Percentiles rank a stretch among this genome's conserved stretches.
phyloP scores from a whole-genome alignment of 306 rosid species.

The Castanopsis chinensis region DNA sequence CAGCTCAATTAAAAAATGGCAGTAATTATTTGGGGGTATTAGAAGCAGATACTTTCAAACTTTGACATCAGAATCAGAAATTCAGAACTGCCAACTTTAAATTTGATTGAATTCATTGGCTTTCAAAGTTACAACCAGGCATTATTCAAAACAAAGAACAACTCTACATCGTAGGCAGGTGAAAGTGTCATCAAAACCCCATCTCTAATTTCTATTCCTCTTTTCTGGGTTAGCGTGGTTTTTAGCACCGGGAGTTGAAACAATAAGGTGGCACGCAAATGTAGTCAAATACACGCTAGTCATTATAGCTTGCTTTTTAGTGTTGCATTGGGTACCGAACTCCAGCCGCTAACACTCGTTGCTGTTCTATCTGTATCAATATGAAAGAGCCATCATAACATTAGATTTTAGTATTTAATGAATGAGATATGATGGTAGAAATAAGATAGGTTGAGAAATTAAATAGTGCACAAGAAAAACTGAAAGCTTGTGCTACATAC shows the following conservation, averaged over 20 bases:
- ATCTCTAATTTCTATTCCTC: conserved; percentile 15
- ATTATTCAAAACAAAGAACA: neutral
- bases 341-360: conserved; percentile 79
- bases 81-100: conserved; percentile 14
- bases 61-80: no score
- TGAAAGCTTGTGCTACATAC: conserved; percentile 25
- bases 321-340: conserved; percentile 79
- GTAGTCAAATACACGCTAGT: neutral
- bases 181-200: conserved; percentile 10
- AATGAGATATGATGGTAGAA: neutral
- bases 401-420: neutral
- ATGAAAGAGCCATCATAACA: neutral
- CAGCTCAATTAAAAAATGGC: neutral
- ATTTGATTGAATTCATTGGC: conserved; percentile 22
- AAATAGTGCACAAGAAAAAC: neutral
- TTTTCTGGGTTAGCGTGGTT: conserved; percentile 7
- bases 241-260: neutral
- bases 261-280: neutral
- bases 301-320: conserved; percentile 6
- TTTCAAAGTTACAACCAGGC: conserved; percentile 25
- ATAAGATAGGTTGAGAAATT: neutral
- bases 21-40: neutral
- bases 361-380: conserved; percentile 69
- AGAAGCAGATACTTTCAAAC: neutral
- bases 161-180: neutral